Base-by-base conservation (phyloP, 805 yeast species). In the Lipomyces sp. region DNA sequence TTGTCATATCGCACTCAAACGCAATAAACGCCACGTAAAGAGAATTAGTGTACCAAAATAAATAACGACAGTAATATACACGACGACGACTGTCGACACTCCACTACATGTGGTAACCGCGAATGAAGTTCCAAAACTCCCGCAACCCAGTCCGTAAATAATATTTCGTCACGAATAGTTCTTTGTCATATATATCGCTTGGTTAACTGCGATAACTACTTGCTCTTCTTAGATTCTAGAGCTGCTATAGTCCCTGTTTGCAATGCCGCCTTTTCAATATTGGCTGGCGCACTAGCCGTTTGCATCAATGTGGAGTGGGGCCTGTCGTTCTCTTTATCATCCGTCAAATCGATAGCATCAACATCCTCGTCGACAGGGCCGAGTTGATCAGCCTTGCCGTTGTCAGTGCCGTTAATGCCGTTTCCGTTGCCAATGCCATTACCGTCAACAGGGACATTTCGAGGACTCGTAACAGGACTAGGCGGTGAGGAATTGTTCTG, bases 401-500 rank as follows among this genome's bases (percentile, higher is more conserved):
- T 24, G 48, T 24, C n/a, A 24, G 1, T n/a, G n/a, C 48, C 30
- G 10, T 59, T 24, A 24, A 5, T n/a, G n/a, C 48, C 30, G 10
- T n/a, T 42, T 10, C 8, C 8, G 24, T 11, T 24, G 48, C 48
- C n/a, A 24, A 5, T n/a, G n/a, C 48, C 30, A 3, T 37, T 37
- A 37, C 42, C 24, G 11, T 59, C 24, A 24, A 24, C 24, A 24
- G 24, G 24, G 24, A 24, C 24, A 24, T 24, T 60, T 39, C 24
- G 37, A 6, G 68, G 62, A 37, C 60, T 61, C 37, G 60, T 15
- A 4, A 42, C 15, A 3, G 70, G 70, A 53, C 67, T 64, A 1
- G 70, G 70, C 2, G 70, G 70, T 13, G 65, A 39, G 3, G 67
- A 63, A n/a, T 58, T 45, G 54, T 66, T 64, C 10, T 68, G 71